Percentiles rank a stretch among this genome's conserved stretches.
phyloP scores from a whole-genome alignment of 1,284 basidiomycete species.

The Trichosporon ovoides region DNA sequence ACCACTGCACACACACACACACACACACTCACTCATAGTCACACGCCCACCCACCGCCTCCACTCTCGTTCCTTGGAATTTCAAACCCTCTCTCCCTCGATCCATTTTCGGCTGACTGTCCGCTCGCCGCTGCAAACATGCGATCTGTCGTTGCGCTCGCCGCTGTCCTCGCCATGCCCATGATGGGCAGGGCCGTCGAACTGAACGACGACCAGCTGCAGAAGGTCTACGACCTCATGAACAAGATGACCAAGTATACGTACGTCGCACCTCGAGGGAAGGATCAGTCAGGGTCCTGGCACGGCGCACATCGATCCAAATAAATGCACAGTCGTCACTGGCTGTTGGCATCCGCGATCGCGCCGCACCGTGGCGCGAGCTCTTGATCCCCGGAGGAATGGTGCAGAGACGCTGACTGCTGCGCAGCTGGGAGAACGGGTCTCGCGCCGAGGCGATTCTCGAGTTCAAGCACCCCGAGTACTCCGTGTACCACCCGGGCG shows the following conservation, averaged over 20 bases:
- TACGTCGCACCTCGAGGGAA: background rate
- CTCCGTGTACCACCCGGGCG: slow-evolving; percentile 53
- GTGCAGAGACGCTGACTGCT: background rate
- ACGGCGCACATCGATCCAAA: no score
- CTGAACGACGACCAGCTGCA: slow-evolving; percentile 10
- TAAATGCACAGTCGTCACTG: background rate
- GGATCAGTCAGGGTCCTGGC: background rate
- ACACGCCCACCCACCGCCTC: no score
- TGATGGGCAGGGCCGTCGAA: slow-evolving; percentile 3
- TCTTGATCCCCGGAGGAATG: no score
- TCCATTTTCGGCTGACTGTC: no score
- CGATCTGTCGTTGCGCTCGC: slow-evolving; percentile 1
- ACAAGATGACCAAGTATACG: slow-evolving; percentile 18
- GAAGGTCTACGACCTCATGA: slow-evolving; percentile 32
- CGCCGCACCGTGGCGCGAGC: no score
- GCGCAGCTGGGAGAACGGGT: slow-evolving; percentile 78
- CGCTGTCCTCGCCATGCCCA: background rate
- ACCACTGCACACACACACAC: no score
- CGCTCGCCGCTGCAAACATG: background rate
- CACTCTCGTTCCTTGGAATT: no score
- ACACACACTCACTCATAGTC: no score
- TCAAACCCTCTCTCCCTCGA: no score
- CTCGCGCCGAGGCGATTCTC: slow-evolving; percentile 63
- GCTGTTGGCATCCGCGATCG: background rate
- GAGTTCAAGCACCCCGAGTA: slow-evolving; percentile 62